Percentiles rank a stretch among this genome's conserved stretches.
Conservation (phyloP, 2,329 filamentous ascomycete genomes). For the Xylaria sp. region DNA sequence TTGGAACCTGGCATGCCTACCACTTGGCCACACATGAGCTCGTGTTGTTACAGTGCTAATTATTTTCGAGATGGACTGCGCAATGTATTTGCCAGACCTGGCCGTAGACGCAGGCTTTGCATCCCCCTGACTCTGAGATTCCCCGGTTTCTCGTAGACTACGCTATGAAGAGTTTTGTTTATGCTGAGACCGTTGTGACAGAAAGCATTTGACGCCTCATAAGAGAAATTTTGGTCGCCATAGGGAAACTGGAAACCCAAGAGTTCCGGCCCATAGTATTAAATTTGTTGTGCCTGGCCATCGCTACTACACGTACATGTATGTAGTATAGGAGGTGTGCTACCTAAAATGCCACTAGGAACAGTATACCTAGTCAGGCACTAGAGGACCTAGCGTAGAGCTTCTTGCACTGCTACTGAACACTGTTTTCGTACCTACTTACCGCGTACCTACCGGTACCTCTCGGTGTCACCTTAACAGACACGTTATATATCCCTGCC, state of each 20-base stretch:
- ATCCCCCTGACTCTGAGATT: background rate
- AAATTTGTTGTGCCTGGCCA: background rate
- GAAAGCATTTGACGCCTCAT: background rate
- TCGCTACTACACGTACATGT: too few relatives aligned
- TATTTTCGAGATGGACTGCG: background rate
- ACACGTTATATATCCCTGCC: background rate
- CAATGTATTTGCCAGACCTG: background rate
- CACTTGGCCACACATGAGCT: constrained; percentile 25
- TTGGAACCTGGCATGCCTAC: constrained; percentile 7
- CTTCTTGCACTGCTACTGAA: background rate
- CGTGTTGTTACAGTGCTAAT: constrained; percentile 20
- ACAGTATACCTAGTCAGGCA: background rate
- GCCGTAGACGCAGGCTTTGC: background rate
- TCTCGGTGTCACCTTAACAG: too few relatives aligned
- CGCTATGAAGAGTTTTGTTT: background rate
- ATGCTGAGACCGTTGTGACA: background rate
- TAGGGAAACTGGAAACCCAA: background rate
- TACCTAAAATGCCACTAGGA: background rate
- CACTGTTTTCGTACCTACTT: background rate
- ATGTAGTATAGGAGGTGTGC: background rate
- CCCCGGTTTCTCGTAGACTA: background rate
- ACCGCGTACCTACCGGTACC: background rate
- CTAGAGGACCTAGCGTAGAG: background rate
- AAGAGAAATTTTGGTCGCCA: background rate
- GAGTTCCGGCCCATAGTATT: background rate